Base-by-base conservation (phyloP, 768 basidiomycete genomes). In the Termitomyces sp. region DNA sequence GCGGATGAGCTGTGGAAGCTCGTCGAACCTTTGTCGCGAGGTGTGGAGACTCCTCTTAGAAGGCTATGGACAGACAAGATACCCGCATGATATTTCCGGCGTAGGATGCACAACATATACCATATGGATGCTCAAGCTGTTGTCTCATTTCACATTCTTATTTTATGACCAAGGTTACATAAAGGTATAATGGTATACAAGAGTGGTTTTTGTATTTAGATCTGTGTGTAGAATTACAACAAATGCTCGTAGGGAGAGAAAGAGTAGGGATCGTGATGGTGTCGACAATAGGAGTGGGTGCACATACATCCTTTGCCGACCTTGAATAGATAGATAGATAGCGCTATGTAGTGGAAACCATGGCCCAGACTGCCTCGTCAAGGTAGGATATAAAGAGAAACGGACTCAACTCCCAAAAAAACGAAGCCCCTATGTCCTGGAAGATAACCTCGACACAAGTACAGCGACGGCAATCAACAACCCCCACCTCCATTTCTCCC, bases 401-500 rank as follows among this genome's bases (percentile, higher is more conserved):
- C 49, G 20, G 38, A 45, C 51, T 57, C 32, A 58, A 20, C n/a
- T n/a, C 38, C 35, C 44, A 2, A 42, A 16, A 42, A n/a, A 3
- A 24, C 74, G 66, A 77, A 58, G 72, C 16, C 15, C 54, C 59
- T 60, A 61, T 52, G 60, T 67, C 62, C 74, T 76, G 33, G 89
- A 84, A 32, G 90, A 89, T 65, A 93, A 79, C 64, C 89, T 82
- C 36, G 91, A 92, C 12, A 94, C 84, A 55, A 93, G 73, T 22
- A 93, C 86, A 0, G 91, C 91, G 50, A 94, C 73, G 7, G 86
- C 89, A 59, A 93, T 88, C 62, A 94, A 70, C 16, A 89, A 81
- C 22, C 91, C 92, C 84, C 90, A 89, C 62, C 90, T 79, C 91
- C 91, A 94, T 69, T 92, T 92, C 71, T 93, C 90, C 84, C 85